Base-by-base conservation (phyloP, 2,329 filamentous ascomycete genomes). In the Pseudogymnoascus sp. region DNA sequence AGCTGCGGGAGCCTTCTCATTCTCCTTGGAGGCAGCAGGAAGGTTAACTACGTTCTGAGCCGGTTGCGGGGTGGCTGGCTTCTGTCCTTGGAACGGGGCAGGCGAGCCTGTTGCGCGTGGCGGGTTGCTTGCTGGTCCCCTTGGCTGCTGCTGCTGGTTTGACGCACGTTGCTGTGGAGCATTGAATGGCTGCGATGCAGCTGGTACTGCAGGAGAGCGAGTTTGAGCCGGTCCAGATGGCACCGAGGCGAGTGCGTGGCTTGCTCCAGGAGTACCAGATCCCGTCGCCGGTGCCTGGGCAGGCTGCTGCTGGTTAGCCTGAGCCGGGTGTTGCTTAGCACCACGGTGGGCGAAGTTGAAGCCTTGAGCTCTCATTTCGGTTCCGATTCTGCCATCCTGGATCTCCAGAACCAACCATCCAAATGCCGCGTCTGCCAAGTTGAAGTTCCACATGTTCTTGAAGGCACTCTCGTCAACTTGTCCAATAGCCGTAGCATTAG, bases 361-460 rank as follows among this genome's bases (percentile, higher is more conserved):
- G 43, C 95, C 95, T 73, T 99, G 95, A 21, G 95, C 95, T 66
- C 92, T 88, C 95, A 99, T 99, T 78, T 99, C 95, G 0, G 95
- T 99, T 55, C 93, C 95, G 69, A 99, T 97, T 45, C 95, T 88
- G 60, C 95, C 95, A 72, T 92, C 90, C 73, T 99, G 95, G 64
- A 99, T 88, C 75, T 99, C 95, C 63, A 99, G 79, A 14, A 97
- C 92, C 60, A 99, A 82, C 82, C 92, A 99, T 65, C 95, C 95
- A 74, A 97, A 99, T 18, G 95, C 93, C 62, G 95, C 95, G 79
- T 99, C 95, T 31, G 95, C 95, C 68, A 99, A 78, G 76, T 97
- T 97, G 79, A 99, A 99, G 77, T 99, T 99, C 95, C 95, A 99
- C 95, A 97, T 97, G 75, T 99, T 99, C 81, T 99, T 99, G 84